Evolutionary conservation across 2,329 filamentous ascomycete species (phyloP), one percentile per base, ranked within the genome.

Genomic region (Corynespora cassiicola): DNA sequence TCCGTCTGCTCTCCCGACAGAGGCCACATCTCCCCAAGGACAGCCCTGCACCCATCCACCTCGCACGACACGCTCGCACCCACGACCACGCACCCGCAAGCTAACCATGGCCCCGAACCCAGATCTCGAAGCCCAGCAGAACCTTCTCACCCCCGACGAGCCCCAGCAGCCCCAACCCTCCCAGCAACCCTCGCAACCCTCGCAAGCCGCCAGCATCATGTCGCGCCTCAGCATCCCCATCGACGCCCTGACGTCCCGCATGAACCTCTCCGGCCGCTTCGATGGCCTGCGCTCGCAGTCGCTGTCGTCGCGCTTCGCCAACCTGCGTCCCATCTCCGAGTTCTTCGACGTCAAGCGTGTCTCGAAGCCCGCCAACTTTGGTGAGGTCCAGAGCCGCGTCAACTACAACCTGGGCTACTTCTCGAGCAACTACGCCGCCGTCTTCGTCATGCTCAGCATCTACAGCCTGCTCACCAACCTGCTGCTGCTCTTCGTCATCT

Each of bases 361-460:
- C 39, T 95, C 90, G 54, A 99, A 97, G 77, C 94, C 94, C 18
- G 82, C 82, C 65, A 95, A 95, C 76, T 96, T 97, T 62, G 77
- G 76, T 53, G 91, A 96, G 71, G 84, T 90, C 51, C 92, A 97
- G 73, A 90, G 86, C 58, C 85, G 92, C 53, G 85, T 96, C 75
- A 95, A 95, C 79, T 96, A 96, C 85, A 99, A 99, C 73, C 76
- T 99, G 53, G 84, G 87, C 69, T 87, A 97, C 77, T 99, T 95
- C 79, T 95, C 90, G 48, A 96, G 90, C 86, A 99, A 99, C 78
- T 99, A 99, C 81, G 87, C 88, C 56, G 86, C 88, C 50, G 82
- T 97, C 58, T 96, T 97, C 68, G 78, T 88, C 60, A 95, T 99
- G 86, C 86, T 99, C 65, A 89, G 87, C 77, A 86, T 99, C 74